phyloP scores from a whole-genome alignment of 345 rosid genomes.

The Erucastrum elatum region DNA sequence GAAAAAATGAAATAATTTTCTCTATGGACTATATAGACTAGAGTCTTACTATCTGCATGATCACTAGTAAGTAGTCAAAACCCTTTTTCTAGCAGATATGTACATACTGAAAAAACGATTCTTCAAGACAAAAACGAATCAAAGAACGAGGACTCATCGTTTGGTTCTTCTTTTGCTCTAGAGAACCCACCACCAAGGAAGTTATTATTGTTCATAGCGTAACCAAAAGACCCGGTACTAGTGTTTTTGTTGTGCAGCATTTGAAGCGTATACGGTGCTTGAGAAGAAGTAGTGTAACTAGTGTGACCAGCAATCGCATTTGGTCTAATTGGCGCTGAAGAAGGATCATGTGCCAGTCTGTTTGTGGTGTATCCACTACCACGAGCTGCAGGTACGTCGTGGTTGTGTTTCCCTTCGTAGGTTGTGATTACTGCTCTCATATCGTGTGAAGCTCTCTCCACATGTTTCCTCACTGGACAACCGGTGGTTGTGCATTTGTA shows the following conservation, averaged over 20 bases:
- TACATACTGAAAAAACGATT: not conserved
- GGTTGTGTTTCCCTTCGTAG: slow-evolving; percentile 97
- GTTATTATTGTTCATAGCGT: slow-evolving; percentile 41
- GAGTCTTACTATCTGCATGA: slow-evolving; percentile 29
- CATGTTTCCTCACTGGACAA: slow-evolving; percentile 92
- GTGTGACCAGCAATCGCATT: slow-evolving; percentile 34
- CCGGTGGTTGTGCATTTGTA: slow-evolving; percentile 87
- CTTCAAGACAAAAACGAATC: slow-evolving; percentile 52
- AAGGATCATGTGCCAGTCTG: slow-evolving; percentile 41
- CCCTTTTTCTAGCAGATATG: not conserved
- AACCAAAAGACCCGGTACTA: slow-evolving; percentile 42
- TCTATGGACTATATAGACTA: slow-evolving; percentile 26
- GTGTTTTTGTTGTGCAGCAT: slow-evolving; percentile 48
- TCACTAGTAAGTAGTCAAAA: slow-evolving; percentile 26
- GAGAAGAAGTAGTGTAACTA: slow-evolving; percentile 41
- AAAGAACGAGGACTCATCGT: slow-evolving; percentile 48
- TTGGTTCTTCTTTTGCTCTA: slow-evolving; percentile 76
- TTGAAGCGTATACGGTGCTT: slow-evolving; percentile 48
- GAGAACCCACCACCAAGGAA: slow-evolving; percentile 38
- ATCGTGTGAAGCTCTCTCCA: slow-evolving; percentile 88
- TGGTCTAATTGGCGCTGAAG: slow-evolving; percentile 66
- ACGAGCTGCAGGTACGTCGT: slow-evolving; percentile 88
- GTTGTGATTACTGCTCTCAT: slow-evolving; percentile 85
- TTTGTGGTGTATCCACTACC: slow-evolving; percentile 67
- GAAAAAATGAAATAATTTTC: slow-evolving; percentile 50